phyloP scores from a whole-genome alignment of 2,329 filamentous ascomycete genomes.

The Pestalotiopsis sp. region DNA sequence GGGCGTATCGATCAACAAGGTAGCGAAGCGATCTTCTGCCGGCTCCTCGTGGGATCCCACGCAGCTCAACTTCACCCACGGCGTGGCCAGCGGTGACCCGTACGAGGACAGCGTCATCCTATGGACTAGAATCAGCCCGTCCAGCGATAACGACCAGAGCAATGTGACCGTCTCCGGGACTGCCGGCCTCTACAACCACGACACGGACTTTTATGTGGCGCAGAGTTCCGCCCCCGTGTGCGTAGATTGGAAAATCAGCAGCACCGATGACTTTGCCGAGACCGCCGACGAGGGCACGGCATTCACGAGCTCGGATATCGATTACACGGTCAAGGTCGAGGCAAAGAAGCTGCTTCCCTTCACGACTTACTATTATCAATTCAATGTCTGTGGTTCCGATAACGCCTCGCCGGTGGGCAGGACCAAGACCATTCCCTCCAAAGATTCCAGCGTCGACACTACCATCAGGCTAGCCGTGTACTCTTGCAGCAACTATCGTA shows the following conservation, averaged over 20 bases:
- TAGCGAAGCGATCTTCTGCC: conserved; percentile 56
- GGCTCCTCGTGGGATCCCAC: conserved; percentile 46
- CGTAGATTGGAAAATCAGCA: conserved; percentile 65
- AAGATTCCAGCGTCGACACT: conserved; percentile 56
- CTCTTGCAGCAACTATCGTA: conserved; percentile 71
- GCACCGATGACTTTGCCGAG: conserved; percentile 41
- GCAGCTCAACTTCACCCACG: conserved; percentile 63
- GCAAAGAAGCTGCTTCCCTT: conserved; percentile 64
- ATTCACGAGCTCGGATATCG: conserved; percentile 73
- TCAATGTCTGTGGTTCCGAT: conserved; percentile 66
- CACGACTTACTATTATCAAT: conserved; percentile 70
- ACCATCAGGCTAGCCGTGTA: conserved; percentile 68
- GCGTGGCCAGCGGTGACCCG: conserved; percentile 51
- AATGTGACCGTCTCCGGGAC: conserved; percentile 43
- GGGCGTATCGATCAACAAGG: conserved; percentile 59
- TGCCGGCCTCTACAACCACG: conserved; percentile 44
- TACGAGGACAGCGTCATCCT: conserved; percentile 58
- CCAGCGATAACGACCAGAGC: conserved; percentile 47
- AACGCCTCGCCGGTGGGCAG: conserved; percentile 65
- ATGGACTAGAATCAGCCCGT: conserved; percentile 46
- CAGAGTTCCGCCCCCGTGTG: conserved; percentile 66
- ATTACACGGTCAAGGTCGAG: conserved; percentile 77
- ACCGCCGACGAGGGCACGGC: conserved; percentile 60
- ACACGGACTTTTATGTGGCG: conserved; percentile 45
- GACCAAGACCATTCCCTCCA: conserved; percentile 69